These are phyloP conservation scores for Ananas comosus DNA, from an alignment of 176 grass and related monocot genomes.

Conservation along the genomic window DNA sequence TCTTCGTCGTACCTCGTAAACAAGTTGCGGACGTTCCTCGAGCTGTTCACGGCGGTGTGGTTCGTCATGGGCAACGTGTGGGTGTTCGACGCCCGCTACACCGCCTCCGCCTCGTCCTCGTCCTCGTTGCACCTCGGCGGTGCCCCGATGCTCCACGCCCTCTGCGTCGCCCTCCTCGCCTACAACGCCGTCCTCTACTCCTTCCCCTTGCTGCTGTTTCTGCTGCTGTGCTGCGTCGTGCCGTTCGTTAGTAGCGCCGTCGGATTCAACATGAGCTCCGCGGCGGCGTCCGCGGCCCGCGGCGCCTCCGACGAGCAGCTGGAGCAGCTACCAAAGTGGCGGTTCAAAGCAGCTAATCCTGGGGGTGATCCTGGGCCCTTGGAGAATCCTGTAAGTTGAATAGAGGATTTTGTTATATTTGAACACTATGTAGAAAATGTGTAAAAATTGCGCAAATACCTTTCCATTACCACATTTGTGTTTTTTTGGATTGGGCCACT, in stretches of 20 bases:
- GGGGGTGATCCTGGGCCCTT: constrained; percentile 9
- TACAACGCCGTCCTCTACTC: constrained; percentile 93
- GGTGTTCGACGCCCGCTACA: constrained; percentile 81
- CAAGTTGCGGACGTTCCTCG: constrained; percentile 74
- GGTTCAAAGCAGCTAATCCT: constrained; percentile 52
- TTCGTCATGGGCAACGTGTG: constrained; percentile 99
- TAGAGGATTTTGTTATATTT: not conserved
- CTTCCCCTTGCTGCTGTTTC: constrained; percentile 90
- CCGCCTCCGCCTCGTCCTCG: constrained; percentile 27
- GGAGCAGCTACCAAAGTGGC: constrained; percentile 54
- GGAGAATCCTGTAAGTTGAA: constrained; percentile 40
- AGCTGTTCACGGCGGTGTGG: constrained; percentile 95
- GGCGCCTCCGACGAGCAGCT: constrained; percentile 91
- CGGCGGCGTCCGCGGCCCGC: constrained; percentile 53
- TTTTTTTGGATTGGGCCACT: too few relatives aligned
- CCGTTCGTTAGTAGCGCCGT: constrained; percentile 59
- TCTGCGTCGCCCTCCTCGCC: constrained; percentile 65
- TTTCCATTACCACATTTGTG: too few relatives aligned
- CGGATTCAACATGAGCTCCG: constrained; percentile 90
- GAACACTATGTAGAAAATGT: not conserved
- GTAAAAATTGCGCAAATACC: too few relatives aligned
- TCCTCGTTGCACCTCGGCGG: constrained; percentile 8
- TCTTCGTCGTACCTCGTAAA: constrained; percentile 65
- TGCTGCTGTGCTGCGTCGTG: constrained; percentile 92
- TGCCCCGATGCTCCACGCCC: constrained; percentile 63